phyloP scores from a whole-genome alignment of 2,329 filamentous ascomycete species.

The Stylonectria norvegica region DNA sequence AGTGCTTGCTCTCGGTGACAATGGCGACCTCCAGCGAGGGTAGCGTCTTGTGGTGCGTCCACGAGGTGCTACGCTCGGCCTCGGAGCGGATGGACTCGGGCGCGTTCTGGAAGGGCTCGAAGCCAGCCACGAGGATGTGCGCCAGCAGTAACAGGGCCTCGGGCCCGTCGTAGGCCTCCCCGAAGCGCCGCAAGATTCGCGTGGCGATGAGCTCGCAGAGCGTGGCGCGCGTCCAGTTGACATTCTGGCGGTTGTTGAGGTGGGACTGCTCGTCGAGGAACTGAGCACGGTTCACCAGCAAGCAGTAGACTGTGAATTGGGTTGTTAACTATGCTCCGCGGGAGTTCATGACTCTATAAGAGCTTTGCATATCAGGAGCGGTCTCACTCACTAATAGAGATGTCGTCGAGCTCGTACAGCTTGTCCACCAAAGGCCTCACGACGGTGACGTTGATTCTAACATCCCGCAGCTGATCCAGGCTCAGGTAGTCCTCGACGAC shows the following conservation, averaged over 20 bases:
- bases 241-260: constrained; percentile 74
- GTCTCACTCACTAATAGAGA: constrained; percentile 62
- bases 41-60: constrained; percentile 56
- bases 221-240: constrained; percentile 72
- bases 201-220: constrained; percentile 79
- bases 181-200: constrained; percentile 72
- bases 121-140: constrained; percentile 77
- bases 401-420: constrained; percentile 73
- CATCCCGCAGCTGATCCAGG: constrained; percentile 73
- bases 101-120: constrained; percentile 82
- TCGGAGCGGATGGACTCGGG: constrained; percentile 63
- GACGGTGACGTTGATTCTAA: constrained; percentile 76
- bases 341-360: neutral
- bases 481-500: constrained; percentile 63
- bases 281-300: constrained; percentile 77
- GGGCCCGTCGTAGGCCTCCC: constrained; percentile 70
- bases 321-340: constrained; percentile 5
- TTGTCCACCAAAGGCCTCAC: constrained; percentile 81
- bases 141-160: constrained; percentile 70
- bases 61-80: constrained; percentile 47
- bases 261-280: constrained; percentile 76
- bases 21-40: constrained; percentile 82
- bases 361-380: neutral
- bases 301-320: constrained; percentile 63
- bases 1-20: constrained; percentile 74